Percentiles rank a stretch among this genome's conserved stretches.
phyloP scores from a whole-genome alignment of 2,329 filamentous ascomycete genomes.

The Dactylellina parvicollis region DNA sequence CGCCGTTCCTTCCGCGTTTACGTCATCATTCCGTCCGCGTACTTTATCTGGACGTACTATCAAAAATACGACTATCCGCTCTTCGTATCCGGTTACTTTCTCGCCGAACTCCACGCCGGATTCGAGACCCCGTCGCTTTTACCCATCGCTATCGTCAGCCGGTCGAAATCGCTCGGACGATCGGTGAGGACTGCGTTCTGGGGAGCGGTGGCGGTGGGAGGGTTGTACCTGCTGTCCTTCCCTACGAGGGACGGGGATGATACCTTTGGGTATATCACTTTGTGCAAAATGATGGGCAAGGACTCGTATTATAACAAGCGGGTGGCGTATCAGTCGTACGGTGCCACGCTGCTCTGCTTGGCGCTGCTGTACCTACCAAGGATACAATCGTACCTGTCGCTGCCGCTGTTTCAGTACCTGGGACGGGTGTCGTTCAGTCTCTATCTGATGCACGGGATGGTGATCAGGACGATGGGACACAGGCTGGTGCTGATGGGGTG shows the following conservation, averaged over 20 bases:
- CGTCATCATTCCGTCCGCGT: slow-evolving; percentile 63
- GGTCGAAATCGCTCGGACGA: slow-evolving; percentile 4
- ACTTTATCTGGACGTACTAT: slow-evolving; percentile 64
- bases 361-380: slow-evolving; percentile 58
- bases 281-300: slow-evolving; percentile 16
- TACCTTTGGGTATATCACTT: slow-evolving; percentile 18
- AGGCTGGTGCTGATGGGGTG: slow-evolving; percentile 63
- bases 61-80: slow-evolving; percentile 68
- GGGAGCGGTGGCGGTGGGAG: slow-evolving; percentile 17
- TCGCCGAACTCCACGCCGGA: slow-evolving; percentile 65
- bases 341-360: slow-evolving; percentile 59
- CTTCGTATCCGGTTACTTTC: slow-evolving; percentile 67
- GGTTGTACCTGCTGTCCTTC: slow-evolving; percentile 31
- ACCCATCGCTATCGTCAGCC: slow-evolving; percentile 10
- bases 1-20: slow-evolving; percentile 63
- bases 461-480: slow-evolving; percentile 68
- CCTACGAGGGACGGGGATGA: slow-evolving; percentile 31
- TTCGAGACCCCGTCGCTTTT: slow-evolving; percentile 59
- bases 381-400: slow-evolving; percentile 67
- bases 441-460: slow-evolving; percentile 71
- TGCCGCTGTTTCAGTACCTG: slow-evolving; percentile 67
- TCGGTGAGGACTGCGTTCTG: slow-evolving; percentile 28
- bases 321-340: slow-evolving; percentile 19
- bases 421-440: slow-evolving; percentile 71
- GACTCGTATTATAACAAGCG: slow-evolving; percentile 27